Evolutionary conservation across 1,139 yeast species (phyloP), one percentile per base, ranked within the genome.

Genomic region (Meyerozyma carpophila): DNA sequence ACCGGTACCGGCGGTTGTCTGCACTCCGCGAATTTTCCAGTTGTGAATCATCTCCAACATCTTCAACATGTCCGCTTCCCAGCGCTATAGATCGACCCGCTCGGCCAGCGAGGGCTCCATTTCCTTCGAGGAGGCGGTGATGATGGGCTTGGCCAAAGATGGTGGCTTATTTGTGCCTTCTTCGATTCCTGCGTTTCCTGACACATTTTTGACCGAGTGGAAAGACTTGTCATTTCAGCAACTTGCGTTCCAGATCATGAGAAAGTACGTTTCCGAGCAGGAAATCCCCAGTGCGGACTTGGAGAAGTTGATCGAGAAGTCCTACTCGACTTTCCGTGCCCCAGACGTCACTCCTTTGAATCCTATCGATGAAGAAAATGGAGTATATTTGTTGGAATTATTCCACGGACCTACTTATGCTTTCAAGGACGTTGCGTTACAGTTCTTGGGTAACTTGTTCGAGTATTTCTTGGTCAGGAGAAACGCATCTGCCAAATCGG

Each of bases 401-500:
- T 93, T 93, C 81, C 99, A 93, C 59, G 99, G 99, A 36, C 99
- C 99, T 50, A 93, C 99, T 4, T 93, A 93, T 61, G 99, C 99
- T 9, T 93, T 93, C 74, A 93, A 93, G 67, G 99, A 93, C 63
- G 98, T 93, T 51, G 99, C 99, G 4, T 77, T 93, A 58, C 99
- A 93, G 65, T 91, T 93, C 65, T 95, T 93, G 36, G 99, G 99
- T 54, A 93, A 93, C 70, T 75, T 93, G 54, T 93, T 93, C 63
- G 98, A 93, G 66, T 93, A 79, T 67, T 94, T 93, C 66, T 73
- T 93, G 58, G 73, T 77, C 47, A 84, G 96, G 66, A 78, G 80
- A 56, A 93, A 93, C 61, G 74, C 77, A 28, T 79, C 75, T 39
- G 79, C 84, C 59, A 68, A 77, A 36, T 79, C 70, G 24, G 75